Percentiles rank a stretch among this genome's conserved stretches.
Evolutionary conservation across 352 stramenopile species (phyloP).

Genomic region (Phytophthora sp.): DNA sequence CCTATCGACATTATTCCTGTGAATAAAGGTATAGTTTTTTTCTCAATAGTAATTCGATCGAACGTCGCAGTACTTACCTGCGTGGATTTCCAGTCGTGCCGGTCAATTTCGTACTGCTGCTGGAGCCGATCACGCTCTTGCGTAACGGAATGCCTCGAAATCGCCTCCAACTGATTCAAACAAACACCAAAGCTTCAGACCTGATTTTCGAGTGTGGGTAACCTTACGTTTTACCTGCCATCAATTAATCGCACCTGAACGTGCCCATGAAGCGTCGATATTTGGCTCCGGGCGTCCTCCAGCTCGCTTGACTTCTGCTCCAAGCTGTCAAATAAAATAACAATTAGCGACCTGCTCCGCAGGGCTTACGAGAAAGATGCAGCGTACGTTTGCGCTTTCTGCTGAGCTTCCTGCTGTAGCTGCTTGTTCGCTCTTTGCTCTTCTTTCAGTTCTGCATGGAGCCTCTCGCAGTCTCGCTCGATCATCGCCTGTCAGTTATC

Average conservation of each 20-base stretch:
- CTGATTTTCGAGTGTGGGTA: not conserved
- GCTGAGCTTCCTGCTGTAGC: slow-evolving; percentile 38
- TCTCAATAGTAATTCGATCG: too few relatives aligned
- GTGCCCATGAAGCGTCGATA: slow-evolving; percentile 54
- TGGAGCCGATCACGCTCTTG: slow-evolving; percentile 55
- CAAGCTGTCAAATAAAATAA: slow-evolving; percentile 26
- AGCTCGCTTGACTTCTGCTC: slow-evolving; percentile 42
- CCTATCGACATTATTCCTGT: slow-evolving; percentile 1
- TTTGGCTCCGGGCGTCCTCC: slow-evolving; percentile 42
- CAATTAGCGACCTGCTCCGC: too few relatives aligned
- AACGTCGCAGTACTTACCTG: slow-evolving; percentile 43
- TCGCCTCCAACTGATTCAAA: slow-evolving; percentile 47
- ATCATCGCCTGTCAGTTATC: slow-evolving; percentile 32
- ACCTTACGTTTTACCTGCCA: not conserved
- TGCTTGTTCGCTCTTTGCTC: slow-evolving; percentile 42
- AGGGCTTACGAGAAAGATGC: not conserved
- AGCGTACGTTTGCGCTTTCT: slow-evolving; percentile 43
- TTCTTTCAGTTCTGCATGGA: slow-evolving; percentile 46
- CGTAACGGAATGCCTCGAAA: slow-evolving; percentile 48
- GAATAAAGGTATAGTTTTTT: not conserved
- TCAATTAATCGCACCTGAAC: slow-evolving; percentile 45
- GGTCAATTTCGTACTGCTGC: slow-evolving; percentile 41
- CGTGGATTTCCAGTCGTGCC: slow-evolving; percentile 52
- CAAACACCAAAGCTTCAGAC: not conserved
- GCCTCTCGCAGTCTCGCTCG: slow-evolving; percentile 36